These are phyloP conservation scores for Citrus maxima DNA, from an alignment of 345 rosid genomes.

Conservation along the genomic window DNA sequence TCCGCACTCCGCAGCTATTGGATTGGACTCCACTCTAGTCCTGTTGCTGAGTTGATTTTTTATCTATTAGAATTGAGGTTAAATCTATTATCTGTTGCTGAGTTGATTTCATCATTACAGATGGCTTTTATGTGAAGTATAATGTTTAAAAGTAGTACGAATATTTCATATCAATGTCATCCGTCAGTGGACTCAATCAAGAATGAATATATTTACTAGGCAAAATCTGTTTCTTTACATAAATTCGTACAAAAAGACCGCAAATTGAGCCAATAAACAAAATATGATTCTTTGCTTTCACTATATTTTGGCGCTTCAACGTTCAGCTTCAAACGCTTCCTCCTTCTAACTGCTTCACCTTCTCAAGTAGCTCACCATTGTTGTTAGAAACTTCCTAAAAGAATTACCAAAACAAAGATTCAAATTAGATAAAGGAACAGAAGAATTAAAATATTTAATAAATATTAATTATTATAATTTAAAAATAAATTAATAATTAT, in stretches of 20 bases:
- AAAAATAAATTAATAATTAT: no score
- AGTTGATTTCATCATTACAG: neutral
- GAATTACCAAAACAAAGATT: neutral
- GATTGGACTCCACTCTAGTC: no score
- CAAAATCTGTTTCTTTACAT: neutral
- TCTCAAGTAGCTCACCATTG: conserved; percentile 26
- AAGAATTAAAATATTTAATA: no score
- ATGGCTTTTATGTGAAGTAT: neutral
- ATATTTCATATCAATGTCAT: neutral
- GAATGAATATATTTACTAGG: neutral
- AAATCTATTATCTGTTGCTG: no score
- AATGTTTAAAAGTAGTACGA: neutral
- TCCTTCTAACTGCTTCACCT: conserved; percentile 24
- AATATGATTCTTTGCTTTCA: neutral
- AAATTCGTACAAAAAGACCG: neutral
- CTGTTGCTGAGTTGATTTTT: no score
- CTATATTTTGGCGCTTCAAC: neutral
- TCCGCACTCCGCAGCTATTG: no score
- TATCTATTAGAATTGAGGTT: no score
- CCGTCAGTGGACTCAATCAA: neutral
- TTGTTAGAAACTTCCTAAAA: conserved; percentile 26
- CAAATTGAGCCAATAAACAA: neutral
- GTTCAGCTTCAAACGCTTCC: no score
- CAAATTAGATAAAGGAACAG: neutral
- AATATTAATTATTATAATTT: no score